Base-by-base conservation (phyloP, 768 basidiomycete genomes). In the Suillus subalutaceus region DNA sequence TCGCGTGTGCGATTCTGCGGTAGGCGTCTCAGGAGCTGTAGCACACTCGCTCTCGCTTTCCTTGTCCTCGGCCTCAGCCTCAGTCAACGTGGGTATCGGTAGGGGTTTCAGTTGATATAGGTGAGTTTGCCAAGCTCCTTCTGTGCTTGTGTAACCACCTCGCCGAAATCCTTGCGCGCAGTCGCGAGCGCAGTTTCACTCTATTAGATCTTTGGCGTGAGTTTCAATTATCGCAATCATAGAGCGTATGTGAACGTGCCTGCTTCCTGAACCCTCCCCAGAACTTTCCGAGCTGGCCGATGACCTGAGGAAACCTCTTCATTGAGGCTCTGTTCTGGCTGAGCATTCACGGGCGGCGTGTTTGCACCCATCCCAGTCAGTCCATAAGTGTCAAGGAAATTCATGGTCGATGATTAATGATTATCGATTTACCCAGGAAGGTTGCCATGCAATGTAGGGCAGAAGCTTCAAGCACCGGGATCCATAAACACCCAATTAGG, bases 221-320 rank as follows among this genome's bases (percentile, higher is more conserved):
- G 62, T 23, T 46, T 55, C 23, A n/a, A 53, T 35, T 23, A 18
- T 18, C 56, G 46, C n/a, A 10, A 38, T 59, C 26, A 35, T 37
- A 30, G 43, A 59, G 53, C n/a, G 5, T 59, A 43, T 43, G 26
- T 43, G 30, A 60, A 72, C 87, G 69, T 70, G 88, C 94, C 88
- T 96, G 94, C 76, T 91, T 92, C 81, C 89, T 87, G 73, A 96
- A 91, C 38, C 93, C 92, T 55, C 94, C 94, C 96, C 96, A 97
- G 74, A 95, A 90, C 62, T 90, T 83, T 37, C 90, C 88, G 15
- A 97, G 81, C 72, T 93, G 90, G n/a, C 92, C 92, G 50, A 96
- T 87, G 30, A 95, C 95, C 72, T 97, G 90, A 2, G 85, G 85
- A 85, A 16, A 97, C 93, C 76, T 97, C 95, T 72, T 96, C 91